Percentiles rank a stretch among this genome's conserved stretches.
phyloP scores from a whole-genome alignment of 768 basidiomycete species.

The Mycena metata region DNA sequence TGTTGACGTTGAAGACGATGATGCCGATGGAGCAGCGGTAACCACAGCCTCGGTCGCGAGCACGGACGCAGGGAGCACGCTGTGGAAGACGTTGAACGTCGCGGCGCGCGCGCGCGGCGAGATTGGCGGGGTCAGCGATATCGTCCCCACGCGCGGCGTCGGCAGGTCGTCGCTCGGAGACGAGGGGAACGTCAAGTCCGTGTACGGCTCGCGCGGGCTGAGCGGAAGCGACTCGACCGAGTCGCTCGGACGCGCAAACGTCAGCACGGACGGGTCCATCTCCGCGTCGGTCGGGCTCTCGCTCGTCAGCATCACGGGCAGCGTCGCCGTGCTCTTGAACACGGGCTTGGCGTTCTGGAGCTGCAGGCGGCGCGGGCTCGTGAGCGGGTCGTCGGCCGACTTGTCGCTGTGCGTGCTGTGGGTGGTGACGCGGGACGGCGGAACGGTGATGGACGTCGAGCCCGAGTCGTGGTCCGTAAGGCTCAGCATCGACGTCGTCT shows the following conservation, averaged over 20 bases:
- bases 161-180: conserved; percentile 46
- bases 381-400: conserved; percentile 34
- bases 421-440: conserved; percentile 57
- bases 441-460: conserved; percentile 63
- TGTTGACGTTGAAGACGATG: neutral
- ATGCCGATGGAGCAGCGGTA: conserved; percentile 4
- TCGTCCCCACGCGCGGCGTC: conserved; percentile 49
- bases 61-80: conserved; percentile 3
- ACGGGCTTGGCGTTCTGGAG: conserved; percentile 38
- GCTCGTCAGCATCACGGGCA: conserved; percentile 50
- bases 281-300: conserved; percentile 66
- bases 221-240: conserved; percentile 79
- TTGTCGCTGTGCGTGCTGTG: conserved; percentile 47
- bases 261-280: conserved; percentile 82
- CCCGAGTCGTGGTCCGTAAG: conserved; percentile 55
- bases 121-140: conserved; percentile 28
- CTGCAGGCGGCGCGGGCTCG: conserved; percentile 44
- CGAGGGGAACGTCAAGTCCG: conserved; percentile 34
- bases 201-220: conserved; percentile 36
- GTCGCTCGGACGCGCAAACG: conserved; percentile 80
- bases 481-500: conserved; percentile 61
- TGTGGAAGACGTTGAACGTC: conserved; percentile 38
- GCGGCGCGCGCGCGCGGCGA: conserved; percentile 37
- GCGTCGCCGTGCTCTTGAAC: conserved; percentile 52
- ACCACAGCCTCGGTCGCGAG: conserved; percentile 14